Conservation (phyloP, 192 early-diverging fungal species). For the Rhizoclosmatium globosum region DNA sequence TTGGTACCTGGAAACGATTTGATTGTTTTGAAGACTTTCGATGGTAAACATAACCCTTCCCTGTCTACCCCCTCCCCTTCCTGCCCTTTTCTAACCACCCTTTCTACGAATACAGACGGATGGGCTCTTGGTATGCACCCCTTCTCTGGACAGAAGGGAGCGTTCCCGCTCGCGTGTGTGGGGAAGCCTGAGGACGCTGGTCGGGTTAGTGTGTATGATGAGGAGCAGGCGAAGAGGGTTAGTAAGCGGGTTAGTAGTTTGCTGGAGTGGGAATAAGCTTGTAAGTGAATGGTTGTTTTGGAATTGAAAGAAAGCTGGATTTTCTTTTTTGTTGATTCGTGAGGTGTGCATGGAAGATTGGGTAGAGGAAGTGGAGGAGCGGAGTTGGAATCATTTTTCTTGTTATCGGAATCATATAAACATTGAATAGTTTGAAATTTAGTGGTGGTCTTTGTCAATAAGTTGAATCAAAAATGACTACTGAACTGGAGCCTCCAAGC, state of each 20-base stretch:
- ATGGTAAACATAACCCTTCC: conserved; percentile 19
- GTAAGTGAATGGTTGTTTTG: no score
- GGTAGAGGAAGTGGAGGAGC: no score
- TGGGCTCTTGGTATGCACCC: conserved; percentile 41
- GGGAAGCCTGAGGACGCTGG: conserved; percentile 7
- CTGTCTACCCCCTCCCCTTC: neutral
- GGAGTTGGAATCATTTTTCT: no score
- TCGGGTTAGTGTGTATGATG: neutral
- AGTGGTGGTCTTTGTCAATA: no score
- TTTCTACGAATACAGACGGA: conserved; percentile 30
- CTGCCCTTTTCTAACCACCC: neutral
- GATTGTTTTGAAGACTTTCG: conserved; percentile 44
- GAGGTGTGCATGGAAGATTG: no score
- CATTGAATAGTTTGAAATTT: no score
- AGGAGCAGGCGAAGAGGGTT: neutral
- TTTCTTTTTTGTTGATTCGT: no score
- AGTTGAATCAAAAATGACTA: no score
- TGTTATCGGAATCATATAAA: no score
- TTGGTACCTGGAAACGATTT: conserved; percentile 43
- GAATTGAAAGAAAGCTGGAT: no score
- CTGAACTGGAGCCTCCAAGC: no score
- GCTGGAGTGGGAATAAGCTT: conserved; percentile 1
- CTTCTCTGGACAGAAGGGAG: conserved; percentile 38
- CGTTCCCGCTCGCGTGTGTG: conserved; percentile 43
- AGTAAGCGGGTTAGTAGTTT: conserved; percentile 22